Conservation (phyloP, 768 basidiomycete genomes). For the Suillus clintonianus region DNA sequence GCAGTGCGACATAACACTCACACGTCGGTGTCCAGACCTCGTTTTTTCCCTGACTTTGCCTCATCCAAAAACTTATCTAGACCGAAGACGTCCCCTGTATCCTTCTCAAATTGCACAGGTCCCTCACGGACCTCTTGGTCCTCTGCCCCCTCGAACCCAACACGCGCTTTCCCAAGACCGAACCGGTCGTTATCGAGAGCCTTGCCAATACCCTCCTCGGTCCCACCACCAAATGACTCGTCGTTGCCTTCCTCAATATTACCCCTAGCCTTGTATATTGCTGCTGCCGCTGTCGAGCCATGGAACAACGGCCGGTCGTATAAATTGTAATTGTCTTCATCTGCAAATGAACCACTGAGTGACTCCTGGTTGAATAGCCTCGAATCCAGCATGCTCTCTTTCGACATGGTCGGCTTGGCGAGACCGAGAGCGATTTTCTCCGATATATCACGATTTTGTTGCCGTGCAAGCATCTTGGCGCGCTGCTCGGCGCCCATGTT, state of each 20-base stretch:
- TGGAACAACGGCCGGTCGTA: conserved; percentile 97
- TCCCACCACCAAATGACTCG: conserved; percentile 91
- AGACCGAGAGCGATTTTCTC: conserved; percentile 98
- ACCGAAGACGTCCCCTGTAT: conserved; percentile 95
- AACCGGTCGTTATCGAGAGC: conserved; percentile 95
- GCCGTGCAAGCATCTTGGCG: conserved; percentile 92
- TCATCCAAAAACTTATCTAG: conserved; percentile 96
- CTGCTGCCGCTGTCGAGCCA: conserved; percentile 94
- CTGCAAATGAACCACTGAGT: conserved; percentile 76
- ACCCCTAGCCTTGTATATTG: conserved; percentile 97
- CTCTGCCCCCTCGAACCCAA: conserved; percentile 90
- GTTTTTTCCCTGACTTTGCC: conserved; percentile 92
- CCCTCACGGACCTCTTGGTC: conserved; percentile 87
- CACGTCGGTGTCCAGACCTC: conserved; percentile 78
- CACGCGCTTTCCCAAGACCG: conserved; percentile 76
- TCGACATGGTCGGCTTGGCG: conserved; percentile 93
- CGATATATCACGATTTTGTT: conserved; percentile 98
- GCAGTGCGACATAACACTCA: conserved; percentile 37
- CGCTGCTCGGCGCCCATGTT: conserved; percentile 98
- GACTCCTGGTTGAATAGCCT: conserved; percentile 97
- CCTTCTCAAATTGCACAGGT: conserved; percentile 99
- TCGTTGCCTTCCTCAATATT: conserved; percentile 85
- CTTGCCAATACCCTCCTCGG: conserved; percentile 90
- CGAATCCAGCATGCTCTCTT: conserved; percentile 97
- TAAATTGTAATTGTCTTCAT: conserved; percentile 91